Percentiles rank a stretch among this genome's conserved stretches.
Conservation (phyloP, 1,284 basidiomycete genomes). For the Rhodotorula sp. region DNA sequence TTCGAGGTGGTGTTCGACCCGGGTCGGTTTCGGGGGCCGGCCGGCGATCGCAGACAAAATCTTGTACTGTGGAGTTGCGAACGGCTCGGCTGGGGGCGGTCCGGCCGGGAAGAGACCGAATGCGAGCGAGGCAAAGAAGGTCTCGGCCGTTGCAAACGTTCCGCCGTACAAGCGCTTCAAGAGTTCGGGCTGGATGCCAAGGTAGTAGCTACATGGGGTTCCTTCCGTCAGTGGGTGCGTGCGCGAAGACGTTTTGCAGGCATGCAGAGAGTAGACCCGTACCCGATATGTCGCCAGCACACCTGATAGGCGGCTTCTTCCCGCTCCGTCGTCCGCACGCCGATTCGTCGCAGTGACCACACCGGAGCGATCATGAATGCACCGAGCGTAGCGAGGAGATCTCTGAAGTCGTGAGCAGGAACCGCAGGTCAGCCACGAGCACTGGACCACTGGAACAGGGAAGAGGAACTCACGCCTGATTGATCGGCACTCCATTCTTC, state of each 20-base stretch:
- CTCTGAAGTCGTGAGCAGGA: slow-evolving; percentile 11
- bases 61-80: slow-evolving; percentile 36
- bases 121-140: slow-evolving; percentile 41
- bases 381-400: slow-evolving; percentile 41
- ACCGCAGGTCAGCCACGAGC: not conserved
- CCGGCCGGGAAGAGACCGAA: slow-evolving; percentile 37
- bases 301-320: slow-evolving; percentile 38
- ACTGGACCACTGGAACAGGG: too few species aligned
- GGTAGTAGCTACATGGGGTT: slow-evolving; percentile 31
- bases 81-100: slow-evolving; percentile 22
- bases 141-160: slow-evolving; percentile 28
- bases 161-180: slow-evolving; percentile 26
- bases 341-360: slow-evolving; percentile 38
- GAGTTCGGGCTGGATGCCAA: slow-evolving; percentile 39
- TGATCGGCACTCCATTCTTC: slow-evolving; percentile 40
- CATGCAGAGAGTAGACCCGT: not conserved
- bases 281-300: slow-evolving; percentile 43
- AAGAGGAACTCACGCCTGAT: slow-evolving; percentile 36
- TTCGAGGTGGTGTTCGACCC: slow-evolving; percentile 32
- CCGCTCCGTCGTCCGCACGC: slow-evolving; percentile 18
- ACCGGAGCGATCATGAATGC: slow-evolving; percentile 42
- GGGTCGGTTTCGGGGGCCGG: slow-evolving; percentile 30
- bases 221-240: not conserved
- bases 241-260: not conserved
- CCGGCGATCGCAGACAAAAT: slow-evolving; percentile 38